phyloP scores from a whole-genome alignment of 2,329 filamentous ascomycete species.

The Aureobasidium leucospermi region DNA sequence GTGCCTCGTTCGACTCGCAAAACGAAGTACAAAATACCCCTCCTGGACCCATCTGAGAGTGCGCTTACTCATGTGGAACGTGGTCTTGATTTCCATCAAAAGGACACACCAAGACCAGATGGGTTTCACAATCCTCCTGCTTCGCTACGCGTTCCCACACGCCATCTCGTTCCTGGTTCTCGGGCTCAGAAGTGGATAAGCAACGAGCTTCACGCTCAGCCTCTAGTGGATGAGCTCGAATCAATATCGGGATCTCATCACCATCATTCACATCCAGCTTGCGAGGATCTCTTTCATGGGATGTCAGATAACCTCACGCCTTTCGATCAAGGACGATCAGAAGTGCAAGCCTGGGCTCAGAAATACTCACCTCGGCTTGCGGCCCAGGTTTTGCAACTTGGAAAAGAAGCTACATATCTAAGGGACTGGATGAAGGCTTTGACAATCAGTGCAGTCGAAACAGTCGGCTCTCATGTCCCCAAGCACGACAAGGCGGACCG shows the following conservation, averaged over 20 bases:
- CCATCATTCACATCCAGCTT: slow-evolving; percentile 50
- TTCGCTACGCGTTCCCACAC: slow-evolving; percentile 23
- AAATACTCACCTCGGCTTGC: slow-evolving; percentile 74
- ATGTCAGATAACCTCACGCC: slow-evolving; percentile 61
- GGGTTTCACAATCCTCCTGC: slow-evolving; percentile 15
- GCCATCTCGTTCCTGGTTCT: slow-evolving; percentile 26
- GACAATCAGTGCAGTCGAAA: slow-evolving; percentile 69
- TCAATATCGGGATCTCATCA: not conserved
- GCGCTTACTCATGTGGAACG: not conserved
- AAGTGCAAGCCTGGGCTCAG: slow-evolving; percentile 65
- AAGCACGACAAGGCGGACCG: slow-evolving; percentile 11
- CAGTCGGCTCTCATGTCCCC: slow-evolving; percentile 32
- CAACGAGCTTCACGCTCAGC: not conserved
- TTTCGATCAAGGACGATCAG: slow-evolving; percentile 73
- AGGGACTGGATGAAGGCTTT: slow-evolving; percentile 75
- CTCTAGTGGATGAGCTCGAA: not conserved
- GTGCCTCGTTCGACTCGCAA: slow-evolving; percentile 23
- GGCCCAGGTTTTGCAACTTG: slow-evolving; percentile 66
- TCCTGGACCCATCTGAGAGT: slow-evolving; percentile 22
- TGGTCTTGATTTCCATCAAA: slow-evolving; percentile 23
- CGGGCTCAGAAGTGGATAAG: slow-evolving; percentile 26
- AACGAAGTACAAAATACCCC: slow-evolving; percentile 32
- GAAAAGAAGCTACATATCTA: slow-evolving; percentile 62
- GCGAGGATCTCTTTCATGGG: slow-evolving; percentile 47
- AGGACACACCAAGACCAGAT: slow-evolving; percentile 7